These are phyloP conservation scores for Annulohypoxylon moriforme DNA, from an alignment of 495 filamentous ascomycete genomes.

Conservation along the genomic window DNA sequence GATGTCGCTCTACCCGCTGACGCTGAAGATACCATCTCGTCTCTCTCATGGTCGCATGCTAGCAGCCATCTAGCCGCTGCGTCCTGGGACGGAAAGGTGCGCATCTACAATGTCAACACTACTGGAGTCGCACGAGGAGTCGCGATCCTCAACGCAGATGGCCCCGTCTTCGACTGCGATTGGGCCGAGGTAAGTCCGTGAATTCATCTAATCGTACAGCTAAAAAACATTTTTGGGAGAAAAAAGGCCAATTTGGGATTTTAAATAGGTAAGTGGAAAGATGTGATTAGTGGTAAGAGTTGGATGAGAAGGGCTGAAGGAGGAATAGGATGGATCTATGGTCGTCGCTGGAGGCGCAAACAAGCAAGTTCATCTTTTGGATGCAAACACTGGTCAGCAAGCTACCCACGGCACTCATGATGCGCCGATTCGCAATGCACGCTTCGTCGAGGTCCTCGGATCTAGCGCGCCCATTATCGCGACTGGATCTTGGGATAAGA, in stretches of 20 bases:
- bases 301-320: constrained; percentile 15
- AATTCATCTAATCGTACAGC: constrained; percentile 12
- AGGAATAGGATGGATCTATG: constrained; percentile 69
- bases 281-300: background rate
- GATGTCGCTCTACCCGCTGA: constrained; percentile 71
- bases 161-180: constrained; percentile 76
- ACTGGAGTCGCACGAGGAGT: constrained; percentile 74
- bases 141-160: constrained; percentile 76
- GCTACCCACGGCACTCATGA: constrained; percentile 80
- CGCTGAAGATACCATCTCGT: constrained; percentile 86
- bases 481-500: constrained; percentile 96
- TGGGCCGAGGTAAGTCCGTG: constrained; percentile 78
- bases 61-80: constrained; percentile 73
- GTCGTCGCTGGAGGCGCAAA: constrained; percentile 86
- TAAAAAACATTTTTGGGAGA: constrained; percentile 9
- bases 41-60: constrained; percentile 77
- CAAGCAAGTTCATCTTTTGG: constrained; percentile 82
- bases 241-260: constrained; percentile 25
- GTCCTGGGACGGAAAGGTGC: constrained; percentile 93
- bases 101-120: constrained; percentile 83
- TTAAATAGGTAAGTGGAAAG: constrained; percentile 15
- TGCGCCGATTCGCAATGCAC: constrained; percentile 79
- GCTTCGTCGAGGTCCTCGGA: constrained; percentile 73
- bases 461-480: constrained; percentile 73
- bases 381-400: constrained; percentile 68